Percentiles rank a stretch among this genome's conserved stretches.
phyloP scores from a whole-genome alignment of 2,329 filamentous ascomycete species.

The Neopestalotiopsis sp. region DNA sequence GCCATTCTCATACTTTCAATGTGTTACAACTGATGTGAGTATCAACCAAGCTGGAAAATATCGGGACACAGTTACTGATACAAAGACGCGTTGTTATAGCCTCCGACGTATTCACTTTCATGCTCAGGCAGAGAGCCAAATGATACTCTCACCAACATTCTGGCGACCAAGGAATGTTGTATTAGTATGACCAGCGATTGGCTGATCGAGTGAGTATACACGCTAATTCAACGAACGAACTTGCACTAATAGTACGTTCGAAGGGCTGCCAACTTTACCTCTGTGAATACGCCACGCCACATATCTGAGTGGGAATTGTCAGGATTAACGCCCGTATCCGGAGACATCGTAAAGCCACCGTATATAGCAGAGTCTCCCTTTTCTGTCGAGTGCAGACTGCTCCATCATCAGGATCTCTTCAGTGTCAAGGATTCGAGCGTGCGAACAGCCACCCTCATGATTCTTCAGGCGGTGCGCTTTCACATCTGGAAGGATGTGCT shows the following conservation, averaged over 20 bases:
- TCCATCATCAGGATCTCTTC: constrained; percentile 21
- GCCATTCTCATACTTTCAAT: constrained; percentile 13
- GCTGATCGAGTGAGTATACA: constrained; percentile 26
- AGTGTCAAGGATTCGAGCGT: constrained; percentile 11
- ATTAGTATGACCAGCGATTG: constrained; percentile 28
- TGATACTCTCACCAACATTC: constrained; percentile 26
- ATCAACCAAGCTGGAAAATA: background rate
- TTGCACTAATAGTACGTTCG: background rate
- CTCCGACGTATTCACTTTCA: constrained; percentile 29
- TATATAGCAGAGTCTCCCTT: constrained; percentile 22
- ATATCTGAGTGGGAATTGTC: constrained; percentile 26
- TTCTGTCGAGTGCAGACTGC: constrained; percentile 22
- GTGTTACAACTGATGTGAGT: constrained; percentile 11
- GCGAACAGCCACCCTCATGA: constrained; percentile 18
- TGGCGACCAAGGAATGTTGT: constrained; percentile 25
- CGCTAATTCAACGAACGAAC: too few species aligned
- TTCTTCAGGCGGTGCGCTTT: constrained; percentile 20
- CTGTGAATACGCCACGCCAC: constrained; percentile 26
- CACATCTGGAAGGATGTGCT: constrained; percentile 23
- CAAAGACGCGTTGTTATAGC: constrained; percentile 18
- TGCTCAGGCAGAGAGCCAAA: constrained; percentile 25
- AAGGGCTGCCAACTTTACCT: constrained; percentile 24
- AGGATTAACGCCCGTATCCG: constrained; percentile 19
- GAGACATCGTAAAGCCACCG: constrained; percentile 15
- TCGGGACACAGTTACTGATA: background rate